Percentiles rank a stretch among this genome's conserved stretches.
phyloP scores from a whole-genome alignment of 2,329 filamentous ascomycete species.

The Dothidotthia symphoricarpi region DNA sequence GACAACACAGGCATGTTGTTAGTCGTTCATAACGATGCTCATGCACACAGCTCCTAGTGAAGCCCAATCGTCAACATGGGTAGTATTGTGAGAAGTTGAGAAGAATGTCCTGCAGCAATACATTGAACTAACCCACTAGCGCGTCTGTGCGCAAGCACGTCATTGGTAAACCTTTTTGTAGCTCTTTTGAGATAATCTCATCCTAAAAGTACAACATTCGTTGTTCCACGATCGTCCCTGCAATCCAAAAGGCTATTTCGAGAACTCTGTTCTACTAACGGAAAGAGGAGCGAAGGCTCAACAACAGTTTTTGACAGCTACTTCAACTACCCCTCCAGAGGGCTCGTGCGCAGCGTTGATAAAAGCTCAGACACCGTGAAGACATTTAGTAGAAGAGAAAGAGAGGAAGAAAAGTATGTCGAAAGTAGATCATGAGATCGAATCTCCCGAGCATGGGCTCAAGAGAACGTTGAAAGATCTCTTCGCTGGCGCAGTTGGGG shows the following conservation, averaged over 20 bases:
- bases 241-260: neutral
- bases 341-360: slow-evolving; percentile 10
- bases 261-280: neutral
- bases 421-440: slow-evolving; percentile 42
- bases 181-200: slow-evolving; percentile 1
- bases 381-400: slow-evolving; percentile 1
- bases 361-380: slow-evolving; percentile 7
- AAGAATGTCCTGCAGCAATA: slow-evolving; percentile 16
- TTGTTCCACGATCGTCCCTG: neutral
- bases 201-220: neutral
- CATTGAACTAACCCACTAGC: slow-evolving; percentile 6
- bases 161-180: slow-evolving; percentile 11
- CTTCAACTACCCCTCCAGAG: slow-evolving; percentile 7
- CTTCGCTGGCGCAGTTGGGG: slow-evolving; percentile 84
- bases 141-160: slow-evolving; percentile 25
- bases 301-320: neutral
- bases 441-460: slow-evolving; percentile 35
- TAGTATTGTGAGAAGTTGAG: slow-evolving; percentile 7
- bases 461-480: slow-evolving; percentile 73
- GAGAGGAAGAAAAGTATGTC: slow-evolving; percentile 18
- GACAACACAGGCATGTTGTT: too few species aligned
- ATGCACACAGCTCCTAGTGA: too few species aligned
- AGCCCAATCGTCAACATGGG: neutral
- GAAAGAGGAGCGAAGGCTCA: neutral
- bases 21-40: too few species aligned